Conservation (phyloP, 257 asterid genomes). For the Solanum rostratum region DNA sequence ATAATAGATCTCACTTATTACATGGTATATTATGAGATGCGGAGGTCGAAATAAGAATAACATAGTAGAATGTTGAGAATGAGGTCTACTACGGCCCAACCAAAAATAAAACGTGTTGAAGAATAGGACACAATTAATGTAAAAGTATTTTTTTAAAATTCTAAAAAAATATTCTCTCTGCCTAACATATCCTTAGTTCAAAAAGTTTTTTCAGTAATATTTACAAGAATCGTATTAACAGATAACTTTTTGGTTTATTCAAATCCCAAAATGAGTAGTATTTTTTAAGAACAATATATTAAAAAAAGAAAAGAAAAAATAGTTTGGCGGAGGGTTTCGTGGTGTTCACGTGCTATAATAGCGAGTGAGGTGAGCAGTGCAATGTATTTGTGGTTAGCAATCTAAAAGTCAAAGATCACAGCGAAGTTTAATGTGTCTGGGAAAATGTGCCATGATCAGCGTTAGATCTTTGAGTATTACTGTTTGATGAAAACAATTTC, state of each 20-base stretch:
- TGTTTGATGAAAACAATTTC: background rate
- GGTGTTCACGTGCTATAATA: background rate
- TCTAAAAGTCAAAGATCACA: conserved; percentile 17
- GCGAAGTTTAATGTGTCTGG: conserved; percentile 14
- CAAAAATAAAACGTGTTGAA: too few relatives aligned
- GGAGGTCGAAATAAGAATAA: too few relatives aligned
- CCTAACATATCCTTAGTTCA: background rate
- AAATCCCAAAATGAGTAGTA: background rate
- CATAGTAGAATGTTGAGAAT: too few relatives aligned
- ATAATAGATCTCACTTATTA: too few relatives aligned
- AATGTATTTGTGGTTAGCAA: background rate
- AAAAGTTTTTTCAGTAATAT: background rate
- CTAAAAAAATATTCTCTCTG: too few relatives aligned
- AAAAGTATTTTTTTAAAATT: too few relatives aligned
- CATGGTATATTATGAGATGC: too few relatives aligned
- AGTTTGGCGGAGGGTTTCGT: background rate
- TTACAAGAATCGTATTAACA: background rate
- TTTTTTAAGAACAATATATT: too few relatives aligned
- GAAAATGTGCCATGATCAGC: conserved; percentile 25
- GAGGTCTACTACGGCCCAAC: too few relatives aligned
- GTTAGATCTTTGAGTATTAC: conserved; percentile 15
- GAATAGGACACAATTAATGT: too few relatives aligned
- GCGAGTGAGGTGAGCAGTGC: background rate
- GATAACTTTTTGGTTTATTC: background rate
- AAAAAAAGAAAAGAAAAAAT: background rate